Conservation (phyloP, 2,329 filamentous ascomycete species). For the Nemania sp. region DNA sequence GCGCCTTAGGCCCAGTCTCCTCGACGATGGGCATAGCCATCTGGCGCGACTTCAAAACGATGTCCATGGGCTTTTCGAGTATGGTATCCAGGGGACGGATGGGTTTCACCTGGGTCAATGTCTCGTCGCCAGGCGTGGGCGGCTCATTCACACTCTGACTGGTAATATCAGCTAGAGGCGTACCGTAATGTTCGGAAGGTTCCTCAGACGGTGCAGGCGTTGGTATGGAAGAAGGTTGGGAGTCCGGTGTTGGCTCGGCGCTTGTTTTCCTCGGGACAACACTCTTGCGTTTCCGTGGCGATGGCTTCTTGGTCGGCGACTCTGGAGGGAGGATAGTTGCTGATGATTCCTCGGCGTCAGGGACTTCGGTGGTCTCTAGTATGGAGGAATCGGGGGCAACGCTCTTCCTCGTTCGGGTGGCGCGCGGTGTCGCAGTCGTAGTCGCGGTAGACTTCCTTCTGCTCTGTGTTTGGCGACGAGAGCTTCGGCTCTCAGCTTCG, state of each 20-base stretch:
- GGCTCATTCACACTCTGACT: constrained; percentile 73
- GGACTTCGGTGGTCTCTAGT: constrained; percentile 70
- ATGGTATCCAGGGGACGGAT: constrained; percentile 81
- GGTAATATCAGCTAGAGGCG: constrained; percentile 81
- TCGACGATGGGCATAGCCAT: constrained; percentile 76
- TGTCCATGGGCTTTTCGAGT: constrained; percentile 92
- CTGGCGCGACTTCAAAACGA: constrained; percentile 86
- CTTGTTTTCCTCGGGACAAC: constrained; percentile 56
- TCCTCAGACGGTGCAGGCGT: constrained; percentile 68
- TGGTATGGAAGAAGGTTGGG: constrained; percentile 54
- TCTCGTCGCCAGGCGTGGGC: constrained; percentile 61
- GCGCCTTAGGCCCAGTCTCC: constrained; percentile 80
- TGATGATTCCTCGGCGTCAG: constrained; percentile 64
- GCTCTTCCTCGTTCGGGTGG: constrained; percentile 57
- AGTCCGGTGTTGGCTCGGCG: constrained; percentile 57
- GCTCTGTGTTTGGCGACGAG: constrained; percentile 62
- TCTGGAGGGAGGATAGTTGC: constrained; percentile 49
- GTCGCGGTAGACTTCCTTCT: constrained; percentile 56
- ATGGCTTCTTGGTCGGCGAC: constrained; percentile 61
- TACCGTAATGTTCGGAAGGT: constrained; percentile 61
- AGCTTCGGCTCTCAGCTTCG: constrained; percentile 65
- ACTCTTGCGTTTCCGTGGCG: constrained; percentile 77
- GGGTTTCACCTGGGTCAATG: constrained; percentile 70
- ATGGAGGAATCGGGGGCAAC: constrained; percentile 53
- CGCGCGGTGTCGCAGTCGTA: constrained; percentile 48